A percentile compares a stretch with the other conserved stretches of the same genome.
Conservation (phyloP, 2,329 filamentous ascomycete species). For the Pezicula neosporulosa region DNA sequence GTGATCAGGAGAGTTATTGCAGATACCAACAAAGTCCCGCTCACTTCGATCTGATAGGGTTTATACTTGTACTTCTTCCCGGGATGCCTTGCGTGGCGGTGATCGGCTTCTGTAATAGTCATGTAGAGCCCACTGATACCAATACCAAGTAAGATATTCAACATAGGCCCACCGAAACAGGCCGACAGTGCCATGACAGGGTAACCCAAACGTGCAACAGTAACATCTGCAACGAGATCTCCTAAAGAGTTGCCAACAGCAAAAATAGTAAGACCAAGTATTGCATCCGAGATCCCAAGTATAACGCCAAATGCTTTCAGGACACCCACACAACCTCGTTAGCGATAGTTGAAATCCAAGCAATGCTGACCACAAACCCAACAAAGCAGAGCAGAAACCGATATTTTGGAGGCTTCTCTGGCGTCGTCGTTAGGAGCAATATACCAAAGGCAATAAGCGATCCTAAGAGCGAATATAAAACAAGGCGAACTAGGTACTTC, state of each 20-base stretch:
- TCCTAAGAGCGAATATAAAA: conserved; percentile 61
- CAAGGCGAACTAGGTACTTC: conserved; percentile 50
- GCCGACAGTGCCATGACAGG: conserved; percentile 94
- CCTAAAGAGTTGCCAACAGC: conserved; percentile 94
- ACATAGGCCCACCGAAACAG: conserved; percentile 97
- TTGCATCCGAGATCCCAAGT: conserved; percentile 87
- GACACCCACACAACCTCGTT: conserved; percentile 92
- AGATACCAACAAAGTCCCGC: conserved; percentile 79
- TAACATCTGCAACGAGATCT: conserved; percentile 91
- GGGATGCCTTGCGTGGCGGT: conserved; percentile 65
- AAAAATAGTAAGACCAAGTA: conserved; percentile 92
- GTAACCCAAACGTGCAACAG: conserved; percentile 87
- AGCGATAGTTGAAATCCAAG: conserved; percentile 95
- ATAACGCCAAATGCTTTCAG: conserved; percentile 92
- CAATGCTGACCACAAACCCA: conserved; percentile 86
- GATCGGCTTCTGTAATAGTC: conserved; percentile 68
- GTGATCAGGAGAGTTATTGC: conserved; percentile 81
- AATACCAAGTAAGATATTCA: conserved; percentile 93
- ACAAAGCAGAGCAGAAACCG: conserved; percentile 80
- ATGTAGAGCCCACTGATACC: conserved; percentile 90
- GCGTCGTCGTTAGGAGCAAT: conserved; percentile 66
- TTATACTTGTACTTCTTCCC: conserved; percentile 61
- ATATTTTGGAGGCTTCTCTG: conserved; percentile 65
- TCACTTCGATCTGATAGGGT: conserved; percentile 80
- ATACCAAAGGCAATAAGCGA: conserved; percentile 66